phyloP scores from a whole-genome alignment of 192 early-diverging fungal species.

The Coemansia sp. region DNA sequence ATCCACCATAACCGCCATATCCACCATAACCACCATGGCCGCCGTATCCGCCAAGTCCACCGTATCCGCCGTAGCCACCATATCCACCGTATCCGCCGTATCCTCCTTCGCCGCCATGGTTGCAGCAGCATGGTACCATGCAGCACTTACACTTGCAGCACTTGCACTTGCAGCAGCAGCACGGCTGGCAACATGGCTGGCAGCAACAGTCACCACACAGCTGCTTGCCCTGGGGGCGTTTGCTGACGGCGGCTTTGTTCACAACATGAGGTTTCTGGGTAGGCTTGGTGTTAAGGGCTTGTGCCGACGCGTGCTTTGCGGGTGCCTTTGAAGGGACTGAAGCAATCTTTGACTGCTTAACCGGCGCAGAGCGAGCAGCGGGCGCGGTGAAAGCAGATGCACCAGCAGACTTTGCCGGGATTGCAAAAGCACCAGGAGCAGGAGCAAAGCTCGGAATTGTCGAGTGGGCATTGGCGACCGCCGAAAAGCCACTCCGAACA shows the following conservation, averaged over 20 bases:
- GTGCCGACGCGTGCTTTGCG: neutral
- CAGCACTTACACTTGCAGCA: constrained; percentile 52
- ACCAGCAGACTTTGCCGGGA: constrained; percentile 12
- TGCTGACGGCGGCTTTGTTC: constrained; percentile 1
- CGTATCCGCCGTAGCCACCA: constrained; percentile 6
- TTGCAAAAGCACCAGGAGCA: constrained; percentile 7
- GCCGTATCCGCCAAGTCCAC: constrained; percentile 4
- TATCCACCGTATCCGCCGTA: constrained; percentile 20
- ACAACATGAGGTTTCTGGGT: neutral
- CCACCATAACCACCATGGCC: constrained; percentile 8
- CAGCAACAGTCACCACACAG: constrained; percentile 50
- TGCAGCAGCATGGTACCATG: constrained; percentile 34
- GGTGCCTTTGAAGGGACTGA: neutral
- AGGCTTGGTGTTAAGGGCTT: constrained; percentile 6
- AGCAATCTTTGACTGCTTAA: neutral
- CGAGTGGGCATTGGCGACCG: neutral
- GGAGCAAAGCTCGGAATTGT: constrained; percentile 8
- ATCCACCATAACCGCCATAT: constrained; percentile 18
- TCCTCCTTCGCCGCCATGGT: constrained; percentile 27
- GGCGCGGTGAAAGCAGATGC: constrained; percentile 11
- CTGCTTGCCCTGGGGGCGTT: constrained; percentile 31
- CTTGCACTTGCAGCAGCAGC: constrained; percentile 43
- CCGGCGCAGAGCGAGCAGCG: neutral
- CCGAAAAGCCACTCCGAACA: neutral
- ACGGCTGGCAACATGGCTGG: constrained; percentile 33